Evolutionary conservation across 1,284 basidiomycete genomes (phyloP).

Genomic region (Ganoderma lucidum): DNA sequence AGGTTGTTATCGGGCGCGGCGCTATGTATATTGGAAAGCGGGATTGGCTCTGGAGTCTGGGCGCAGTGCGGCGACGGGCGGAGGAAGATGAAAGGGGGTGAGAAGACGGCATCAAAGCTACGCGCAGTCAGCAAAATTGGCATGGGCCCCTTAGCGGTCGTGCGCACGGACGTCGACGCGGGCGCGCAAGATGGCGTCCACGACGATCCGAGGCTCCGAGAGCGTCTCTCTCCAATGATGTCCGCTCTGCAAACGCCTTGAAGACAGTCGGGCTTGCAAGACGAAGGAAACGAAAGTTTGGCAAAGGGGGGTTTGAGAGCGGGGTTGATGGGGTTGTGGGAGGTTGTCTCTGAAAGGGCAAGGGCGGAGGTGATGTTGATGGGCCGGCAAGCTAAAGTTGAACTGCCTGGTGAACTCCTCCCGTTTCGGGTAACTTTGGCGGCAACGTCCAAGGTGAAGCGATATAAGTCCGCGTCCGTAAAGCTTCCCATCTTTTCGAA

Average conservation of each 20-base stretch:
- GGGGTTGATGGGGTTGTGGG: conserved; percentile 12
- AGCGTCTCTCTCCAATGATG: not conserved
- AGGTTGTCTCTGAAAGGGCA: conserved; percentile 17
- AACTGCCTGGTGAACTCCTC: conserved; percentile 17
- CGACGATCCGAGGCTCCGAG: conserved; percentile 11
- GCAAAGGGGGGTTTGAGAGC: conserved; percentile 10
- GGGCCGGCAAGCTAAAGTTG: conserved; percentile 26
- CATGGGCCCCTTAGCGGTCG: conserved; percentile 13
- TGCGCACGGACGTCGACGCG: conserved; percentile 15
- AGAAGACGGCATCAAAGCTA: conserved; percentile 30
- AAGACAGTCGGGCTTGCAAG: not conserved
- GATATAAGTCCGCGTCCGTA: conserved; percentile 41
- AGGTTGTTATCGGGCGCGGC: conserved; percentile 14
- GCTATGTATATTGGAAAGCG: conserved; percentile 5
- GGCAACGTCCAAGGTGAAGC: conserved; percentile 30
- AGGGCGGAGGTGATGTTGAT: conserved; percentile 30
- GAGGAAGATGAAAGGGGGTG: conserved; percentile 22
- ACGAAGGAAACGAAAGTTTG: conserved; percentile 10
- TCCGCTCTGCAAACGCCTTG: not conserved
- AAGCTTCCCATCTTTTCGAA: conserved; percentile 34
- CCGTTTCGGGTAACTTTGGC: conserved; percentile 27
- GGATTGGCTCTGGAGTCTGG: conserved; percentile 19
- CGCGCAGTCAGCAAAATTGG: conserved; percentile 26
- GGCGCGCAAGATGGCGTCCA: conserved; percentile 13
- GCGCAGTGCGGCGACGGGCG: conserved; percentile 20